A percentile compares a stretch with the other conserved stretches of the same genome.
Conservation (phyloP, 441 rosid genomes). For the Syzygium syzygioides region DNA sequence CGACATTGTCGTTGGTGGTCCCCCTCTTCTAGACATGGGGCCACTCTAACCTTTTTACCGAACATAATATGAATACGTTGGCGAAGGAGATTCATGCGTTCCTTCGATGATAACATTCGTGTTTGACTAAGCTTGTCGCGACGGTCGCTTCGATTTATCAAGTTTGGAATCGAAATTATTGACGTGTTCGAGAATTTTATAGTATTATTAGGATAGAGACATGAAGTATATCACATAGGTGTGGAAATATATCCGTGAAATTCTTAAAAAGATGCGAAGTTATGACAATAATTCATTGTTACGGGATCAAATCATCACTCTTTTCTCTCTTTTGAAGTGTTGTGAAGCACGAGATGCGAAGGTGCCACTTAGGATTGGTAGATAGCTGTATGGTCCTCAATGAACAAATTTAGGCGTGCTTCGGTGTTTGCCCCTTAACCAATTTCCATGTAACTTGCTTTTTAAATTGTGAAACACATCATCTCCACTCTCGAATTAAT, state of each 20-base stretch:
- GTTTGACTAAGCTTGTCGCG: background rate
- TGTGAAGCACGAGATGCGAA: background rate
- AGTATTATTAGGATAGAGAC: background rate
- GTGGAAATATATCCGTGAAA: background rate
- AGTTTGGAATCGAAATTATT: too few species aligned
- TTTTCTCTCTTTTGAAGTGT: background rate
- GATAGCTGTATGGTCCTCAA: background rate
- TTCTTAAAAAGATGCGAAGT: background rate
- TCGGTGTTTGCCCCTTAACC: background rate
- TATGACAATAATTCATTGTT: background rate
- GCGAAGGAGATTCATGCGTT: background rate
- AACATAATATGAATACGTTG: background rate
- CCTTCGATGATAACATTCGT: background rate
- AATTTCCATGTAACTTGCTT: background rate
- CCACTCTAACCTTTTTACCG: background rate
- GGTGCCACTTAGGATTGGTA: background rate
- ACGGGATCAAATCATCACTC: background rate
- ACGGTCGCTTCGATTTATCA: background rate
- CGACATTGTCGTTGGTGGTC: background rate
- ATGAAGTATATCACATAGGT: background rate
- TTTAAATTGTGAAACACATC: background rate
- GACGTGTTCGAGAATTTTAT: background rate
- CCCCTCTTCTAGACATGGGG: background rate
- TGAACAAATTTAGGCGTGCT: background rate
- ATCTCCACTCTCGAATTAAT: background rate